These are phyloP conservation scores for Glebionis coronaria DNA, from an alignment of 129 eudicot species.

Conservation along the genomic window DNA sequence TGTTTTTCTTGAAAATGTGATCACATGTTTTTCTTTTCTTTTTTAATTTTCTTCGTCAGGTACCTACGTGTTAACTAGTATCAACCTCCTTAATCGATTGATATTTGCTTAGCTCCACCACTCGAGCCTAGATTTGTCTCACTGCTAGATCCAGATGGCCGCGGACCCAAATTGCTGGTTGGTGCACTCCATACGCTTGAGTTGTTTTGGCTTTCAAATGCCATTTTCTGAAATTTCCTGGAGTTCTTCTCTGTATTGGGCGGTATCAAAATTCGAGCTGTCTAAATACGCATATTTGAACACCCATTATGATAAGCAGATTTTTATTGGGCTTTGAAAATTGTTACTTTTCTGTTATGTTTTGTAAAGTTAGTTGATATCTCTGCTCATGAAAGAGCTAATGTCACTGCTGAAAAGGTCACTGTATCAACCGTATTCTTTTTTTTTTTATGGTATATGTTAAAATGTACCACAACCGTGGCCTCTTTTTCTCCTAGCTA, in stretches of 20 bases:
- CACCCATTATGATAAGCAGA: constrained; percentile 3
- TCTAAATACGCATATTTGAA: background rate
- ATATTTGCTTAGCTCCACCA: constrained; percentile 22
- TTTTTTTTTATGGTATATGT: background rate
- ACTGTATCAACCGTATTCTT: background rate
- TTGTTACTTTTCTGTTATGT: background rate
- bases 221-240: constrained; percentile 64
- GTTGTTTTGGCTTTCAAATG: constrained; percentile 51
- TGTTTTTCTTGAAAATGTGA: constrained; percentile 7
- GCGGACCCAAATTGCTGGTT: constrained; percentile 55
- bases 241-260: constrained; percentile 66
- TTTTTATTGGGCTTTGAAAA: background rate
- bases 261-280: constrained; percentile 62
- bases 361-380: background rate
- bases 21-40: background rate
- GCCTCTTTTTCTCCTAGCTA: too few relatives aligned
- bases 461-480: constrained; percentile 1
- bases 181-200: constrained; percentile 58
- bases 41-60: background rate
- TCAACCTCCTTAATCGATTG: constrained; percentile 14
- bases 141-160: constrained; percentile 72
- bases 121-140: constrained; percentile 36
- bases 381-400: background rate
- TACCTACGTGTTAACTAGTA: constrained; percentile 3
- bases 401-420: background rate